These are phyloP conservation scores for Auriscalpium vulgare DNA, from an alignment of 768 basidiomycete species.

Conservation along the genomic window DNA sequence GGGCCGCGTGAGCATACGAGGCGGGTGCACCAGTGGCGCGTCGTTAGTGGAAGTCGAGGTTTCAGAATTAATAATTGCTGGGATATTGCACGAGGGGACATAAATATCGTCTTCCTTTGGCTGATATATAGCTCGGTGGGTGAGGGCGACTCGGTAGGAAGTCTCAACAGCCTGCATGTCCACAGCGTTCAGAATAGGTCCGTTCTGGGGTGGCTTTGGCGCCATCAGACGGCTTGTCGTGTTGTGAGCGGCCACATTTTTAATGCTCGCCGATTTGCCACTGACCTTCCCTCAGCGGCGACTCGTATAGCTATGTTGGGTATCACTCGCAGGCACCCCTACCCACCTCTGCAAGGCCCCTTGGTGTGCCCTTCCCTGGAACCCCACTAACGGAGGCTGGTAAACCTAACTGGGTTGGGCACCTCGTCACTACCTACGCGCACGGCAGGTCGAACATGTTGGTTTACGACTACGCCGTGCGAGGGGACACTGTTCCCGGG, in stretches of 20 bases:
- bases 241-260: constrained; percentile 5
- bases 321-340: constrained; percentile 8
- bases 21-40: too few relatives aligned
- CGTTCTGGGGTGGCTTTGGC: constrained; percentile 9
- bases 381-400: constrained; percentile 6
- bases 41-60: too few relatives aligned
- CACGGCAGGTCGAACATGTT: constrained; percentile 13
- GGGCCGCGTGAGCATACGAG: too few relatives aligned
- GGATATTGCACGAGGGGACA: too few relatives aligned
- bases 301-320: constrained; percentile 10
- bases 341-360: constrained; percentile 7
- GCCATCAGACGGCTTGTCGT: constrained; percentile 8
- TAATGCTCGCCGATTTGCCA: background rate
- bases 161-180: background rate
- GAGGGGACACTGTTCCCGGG: constrained; percentile 17
- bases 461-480: constrained; percentile 12
- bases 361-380: constrained; percentile 11
- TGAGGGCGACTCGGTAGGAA: too few relatives aligned
- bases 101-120: too few relatives aligned
- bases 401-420: constrained; percentile 12
- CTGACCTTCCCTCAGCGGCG: constrained; percentile 1
- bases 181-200: constrained; percentile 6
- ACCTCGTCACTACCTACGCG: constrained; percentile 8
- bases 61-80: too few relatives aligned
- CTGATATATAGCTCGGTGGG: too few relatives aligned